phyloP scores from a whole-genome alignment of 768 basidiomycete genomes.

The Suillus subluteus region DNA sequence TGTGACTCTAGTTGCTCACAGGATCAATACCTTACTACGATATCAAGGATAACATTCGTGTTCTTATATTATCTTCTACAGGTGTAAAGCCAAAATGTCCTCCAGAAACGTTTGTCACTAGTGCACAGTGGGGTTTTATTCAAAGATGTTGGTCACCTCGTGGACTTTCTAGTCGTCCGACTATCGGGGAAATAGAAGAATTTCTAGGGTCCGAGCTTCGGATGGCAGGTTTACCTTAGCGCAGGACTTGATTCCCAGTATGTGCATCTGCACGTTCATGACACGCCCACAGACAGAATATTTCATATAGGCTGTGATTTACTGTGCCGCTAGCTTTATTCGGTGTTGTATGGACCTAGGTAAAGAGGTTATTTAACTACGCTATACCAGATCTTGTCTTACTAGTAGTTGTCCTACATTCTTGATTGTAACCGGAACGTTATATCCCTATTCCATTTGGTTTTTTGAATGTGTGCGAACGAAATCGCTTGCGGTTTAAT shows the following conservation, averaged over 20 bases:
- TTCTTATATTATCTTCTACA: background rate
- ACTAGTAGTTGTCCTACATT: background rate
- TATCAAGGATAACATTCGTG: background rate
- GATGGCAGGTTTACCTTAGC: background rate
- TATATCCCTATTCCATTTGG: background rate
- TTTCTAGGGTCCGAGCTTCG: slow-evolving; percentile 3
- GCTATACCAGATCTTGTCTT: background rate
- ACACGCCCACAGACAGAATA: background rate
- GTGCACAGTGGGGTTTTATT: slow-evolving; percentile 12
- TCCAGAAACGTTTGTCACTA: background rate
- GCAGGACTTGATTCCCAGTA: background rate
- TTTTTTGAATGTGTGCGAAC: background rate
- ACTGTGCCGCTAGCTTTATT: background rate
- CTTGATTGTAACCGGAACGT: background rate
- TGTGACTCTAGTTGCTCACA: slow-evolving; percentile 9
- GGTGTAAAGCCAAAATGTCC: slow-evolving; percentile 5
- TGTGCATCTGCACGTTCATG: background rate
- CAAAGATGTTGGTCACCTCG: slow-evolving; percentile 12
- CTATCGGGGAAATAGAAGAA: slow-evolving; percentile 8
- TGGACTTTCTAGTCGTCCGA: slow-evolving; percentile 1
- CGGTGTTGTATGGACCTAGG: background rate
- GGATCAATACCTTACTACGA: slow-evolving; percentile 13
- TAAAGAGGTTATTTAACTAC: background rate
- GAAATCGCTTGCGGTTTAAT: background rate
- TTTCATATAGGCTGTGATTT: background rate